Evolutionary conservation across 805 yeast genomes (phyloP), one percentile per base, ranked within the genome.

Genomic region (Suhomyces sp.): DNA sequence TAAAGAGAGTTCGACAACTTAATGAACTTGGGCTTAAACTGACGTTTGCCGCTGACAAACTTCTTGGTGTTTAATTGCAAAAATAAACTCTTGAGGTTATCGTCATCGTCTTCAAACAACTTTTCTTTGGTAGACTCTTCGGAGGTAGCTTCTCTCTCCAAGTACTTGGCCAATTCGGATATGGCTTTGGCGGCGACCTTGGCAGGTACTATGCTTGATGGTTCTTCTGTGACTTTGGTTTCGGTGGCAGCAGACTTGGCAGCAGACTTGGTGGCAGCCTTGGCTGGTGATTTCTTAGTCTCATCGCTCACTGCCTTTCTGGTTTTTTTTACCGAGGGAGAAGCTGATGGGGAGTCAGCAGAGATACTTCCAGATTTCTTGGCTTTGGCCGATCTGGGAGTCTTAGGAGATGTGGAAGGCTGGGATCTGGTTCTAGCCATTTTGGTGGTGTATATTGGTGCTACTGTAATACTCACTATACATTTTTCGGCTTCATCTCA

Each of bases 31-130:
- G 86, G 83, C 63, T 85, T 85, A 57, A 84, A 76, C 46, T 80
- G 76, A 35, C 77, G 77, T 66, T 85, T 83, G 40, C 81, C 74
- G 6, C 86, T 71, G 66, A 83, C 82, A 57, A 80, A 85, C 61
- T 84, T 82, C 62, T 84, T 85, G 61, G 86, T 80, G 29, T 85
- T 82, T 40, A 87, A 73, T 53, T 83, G 84, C 51, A 91, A 70
- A 61, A 76, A 84, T 47, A 89, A 66, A 39, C 75, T 71, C 43
- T 79, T 79, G 21, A 79, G 84, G 43, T 83, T 89, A 5, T 62
- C 66, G 46, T 68, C 73, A 13, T 66, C 69, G 46, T 69, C 77
- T 46, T 68, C 72, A 56, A 85, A 84, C 55, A 89, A 77, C 55
- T 81, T 72, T 24, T 72, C 63, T 56, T 78, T 73, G 43, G 47